Base-by-base conservation (phyloP, 352 stramenopile genomes). In the Globisporangium spiculum region DNA sequence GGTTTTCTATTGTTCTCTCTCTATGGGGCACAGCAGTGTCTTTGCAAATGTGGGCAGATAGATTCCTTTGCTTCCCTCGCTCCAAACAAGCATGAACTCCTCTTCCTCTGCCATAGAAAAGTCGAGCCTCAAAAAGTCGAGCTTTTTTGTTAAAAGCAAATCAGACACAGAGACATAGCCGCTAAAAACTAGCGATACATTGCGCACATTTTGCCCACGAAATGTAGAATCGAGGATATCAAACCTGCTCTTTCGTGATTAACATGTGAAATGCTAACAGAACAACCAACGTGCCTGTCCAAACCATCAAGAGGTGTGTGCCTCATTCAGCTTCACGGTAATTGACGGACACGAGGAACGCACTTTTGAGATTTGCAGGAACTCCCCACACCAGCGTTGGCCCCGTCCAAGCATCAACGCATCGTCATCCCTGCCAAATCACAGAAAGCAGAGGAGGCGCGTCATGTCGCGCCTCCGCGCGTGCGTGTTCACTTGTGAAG, bases 41-140 rank as follows among this genome's bases (percentile, higher is more conserved):
- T 59, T 59, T 52, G 44, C 44, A 52, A 20, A 22, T 52, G 14
- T 38, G 52, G 52, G 14, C 52, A 58, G 52, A 36, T 58, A 58
- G 9, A 58, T 58, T 30, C 59, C n/a, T 53, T 63, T 52, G n/a
- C 27, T 30, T 20, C 34, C 38, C 58, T 52, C n/a, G 14, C 36
- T 14, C 22, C 22, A 48, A 44, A 44, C 4, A 14, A 44, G 36
- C 36, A 12, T 44, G 36, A 44, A 4, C 10, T 14, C 38, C 38
- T 44, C 36, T 18, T 14, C 18, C 2, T 22, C 53, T 59, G 36
- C 16, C 53, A 59, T 59, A 59, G 26, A 57, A 57, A 57, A 57
- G 14, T 18, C 50, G 50, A 57, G 50, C 50, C 41, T 50, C 41
- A 48, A 48, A 48, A 20, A 20, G 27, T 52, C 8, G 44, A 52